These are phyloP conservation scores for Penicillium sp. DNA, from an alignment of 2,329 filamentous ascomycete species.

Conservation along the genomic window DNA sequence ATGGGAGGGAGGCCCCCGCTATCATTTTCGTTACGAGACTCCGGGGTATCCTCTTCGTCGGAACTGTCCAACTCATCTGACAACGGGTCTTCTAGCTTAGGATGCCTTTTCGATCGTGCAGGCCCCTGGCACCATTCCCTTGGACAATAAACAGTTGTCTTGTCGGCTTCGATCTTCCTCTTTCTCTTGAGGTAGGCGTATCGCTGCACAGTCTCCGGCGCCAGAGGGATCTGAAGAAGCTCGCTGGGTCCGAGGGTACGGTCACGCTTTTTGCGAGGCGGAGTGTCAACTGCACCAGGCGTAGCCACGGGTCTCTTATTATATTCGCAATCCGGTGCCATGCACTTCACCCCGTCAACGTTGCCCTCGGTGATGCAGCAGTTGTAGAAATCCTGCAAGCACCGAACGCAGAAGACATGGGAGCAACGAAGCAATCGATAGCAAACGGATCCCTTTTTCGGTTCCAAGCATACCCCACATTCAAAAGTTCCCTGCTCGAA, in stretches of 20 bases:
- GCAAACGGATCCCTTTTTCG: slow-evolving; percentile 79
- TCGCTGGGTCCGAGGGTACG: slow-evolving; percentile 75
- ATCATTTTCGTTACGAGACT: slow-evolving; percentile 35
- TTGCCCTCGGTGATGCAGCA: slow-evolving; percentile 83
- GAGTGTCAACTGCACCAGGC: slow-evolving; percentile 33
- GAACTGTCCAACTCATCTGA: slow-evolving; percentile 49
- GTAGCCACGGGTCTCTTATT: slow-evolving; percentile 42
- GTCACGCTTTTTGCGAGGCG: slow-evolving; percentile 56
- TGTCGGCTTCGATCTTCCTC: slow-evolving; percentile 85
- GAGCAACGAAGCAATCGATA: slow-evolving; percentile 78
- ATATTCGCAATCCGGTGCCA: slow-evolving; percentile 73
- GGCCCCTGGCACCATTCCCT: slow-evolving; percentile 89
- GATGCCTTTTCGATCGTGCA: slow-evolving; percentile 70
- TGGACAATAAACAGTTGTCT: slow-evolving; percentile 87
- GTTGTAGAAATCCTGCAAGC: slow-evolving; percentile 85
- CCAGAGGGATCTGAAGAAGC: slow-evolving; percentile 70
- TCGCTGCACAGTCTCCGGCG: slow-evolving; percentile 70
- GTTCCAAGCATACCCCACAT: slow-evolving; percentile 84
- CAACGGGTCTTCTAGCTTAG: slow-evolving; percentile 65
- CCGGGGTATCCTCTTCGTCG: slow-evolving; percentile 49
- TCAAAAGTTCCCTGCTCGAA: slow-evolving; percentile 84
- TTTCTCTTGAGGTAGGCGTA: slow-evolving; percentile 92
- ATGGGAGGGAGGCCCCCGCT: slow-evolving; percentile 43
- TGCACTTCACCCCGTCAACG: slow-evolving; percentile 72
- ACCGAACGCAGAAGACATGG: slow-evolving; percentile 88